Evolutionary conservation across 805 yeast genomes (phyloP).

Genomic region (Candida easanensis): DNA sequence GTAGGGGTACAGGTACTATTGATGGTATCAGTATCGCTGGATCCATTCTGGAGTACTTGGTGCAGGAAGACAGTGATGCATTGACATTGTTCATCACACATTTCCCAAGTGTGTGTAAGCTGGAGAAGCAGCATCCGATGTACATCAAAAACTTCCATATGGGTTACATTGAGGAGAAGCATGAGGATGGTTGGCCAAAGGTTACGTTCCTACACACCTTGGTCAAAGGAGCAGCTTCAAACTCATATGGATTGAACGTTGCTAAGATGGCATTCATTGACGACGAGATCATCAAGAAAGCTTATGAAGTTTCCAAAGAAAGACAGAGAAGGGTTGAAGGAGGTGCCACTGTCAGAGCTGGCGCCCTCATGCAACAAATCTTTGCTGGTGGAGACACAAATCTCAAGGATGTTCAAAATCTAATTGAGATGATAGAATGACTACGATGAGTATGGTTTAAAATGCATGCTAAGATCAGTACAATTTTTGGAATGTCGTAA

Average conservation of each 20-base stretch:
- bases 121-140: conserved; percentile 56
- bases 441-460: neutral
- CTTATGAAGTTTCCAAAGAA: conserved; percentile 84
- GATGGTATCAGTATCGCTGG: conserved; percentile 98
- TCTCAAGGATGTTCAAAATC: conserved; percentile 5
- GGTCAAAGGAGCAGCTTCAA: conserved; percentile 86
- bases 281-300: conserved; percentile 79
- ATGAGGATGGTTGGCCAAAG: conserved; percentile 43
- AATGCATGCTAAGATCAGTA: no score
- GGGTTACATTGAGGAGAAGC: conserved; percentile 48
- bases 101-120: conserved; percentile 85
- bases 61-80: conserved; percentile 52
- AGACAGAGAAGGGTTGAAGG: conserved; percentile 52
- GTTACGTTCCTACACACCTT: conserved; percentile 88
- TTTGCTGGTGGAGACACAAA: neutral
- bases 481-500: neutral
- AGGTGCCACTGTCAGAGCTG: conserved; percentile 2
- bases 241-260: conserved; percentile 96
- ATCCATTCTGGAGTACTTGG: conserved; percentile 81
- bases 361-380: neutral
- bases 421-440: conserved; percentile 2
- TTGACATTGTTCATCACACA: conserved; percentile 94
- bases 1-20: conserved; percentile 76
- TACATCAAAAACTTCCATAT: conserved; percentile 83
- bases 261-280: conserved; percentile 96